Evolutionary conservation across 257 asterid genomes (phyloP).

Genomic region (Jasminum sambac): DNA sequence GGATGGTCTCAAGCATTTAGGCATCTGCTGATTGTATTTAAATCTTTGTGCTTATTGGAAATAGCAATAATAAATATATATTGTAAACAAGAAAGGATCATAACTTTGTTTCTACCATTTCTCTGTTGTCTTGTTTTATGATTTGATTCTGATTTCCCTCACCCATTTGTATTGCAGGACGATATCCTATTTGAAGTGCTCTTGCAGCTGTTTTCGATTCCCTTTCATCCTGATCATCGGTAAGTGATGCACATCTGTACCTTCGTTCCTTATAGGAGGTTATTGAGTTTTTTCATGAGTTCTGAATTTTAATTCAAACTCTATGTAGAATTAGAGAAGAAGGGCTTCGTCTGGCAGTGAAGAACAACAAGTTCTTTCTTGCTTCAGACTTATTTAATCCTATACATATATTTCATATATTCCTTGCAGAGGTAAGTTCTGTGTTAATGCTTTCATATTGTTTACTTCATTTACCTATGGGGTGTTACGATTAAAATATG

Average conservation of each 20-base stretch:
- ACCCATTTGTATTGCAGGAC: constrained; percentile 51
- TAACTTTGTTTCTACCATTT: background rate
- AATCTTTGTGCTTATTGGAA: background rate
- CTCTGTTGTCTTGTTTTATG: background rate
- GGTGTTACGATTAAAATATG: constrained; percentile 13
- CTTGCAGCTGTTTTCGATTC: constrained; percentile 58
- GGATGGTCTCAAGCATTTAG: background rate
- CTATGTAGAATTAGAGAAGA: constrained; percentile 40
- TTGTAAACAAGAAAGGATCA: background rate
- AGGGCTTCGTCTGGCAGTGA: constrained; percentile 30
- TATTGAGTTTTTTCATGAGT: constrained; percentile 17
- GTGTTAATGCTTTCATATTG: constrained; percentile 13
- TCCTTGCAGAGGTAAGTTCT: constrained; percentile 73
- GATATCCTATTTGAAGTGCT: constrained; percentile 85
- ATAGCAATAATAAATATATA: background rate
- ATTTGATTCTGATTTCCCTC: background rate
- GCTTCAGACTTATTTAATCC: constrained; percentile 72
- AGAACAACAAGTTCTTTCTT: constrained; percentile 33
- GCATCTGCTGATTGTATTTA: background rate
- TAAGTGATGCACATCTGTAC: constrained; percentile 34
- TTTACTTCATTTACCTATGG: constrained; percentile 1
- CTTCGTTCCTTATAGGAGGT: constrained; percentile 14
- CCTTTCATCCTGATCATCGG: constrained; percentile 42
- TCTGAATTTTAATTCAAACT: constrained; percentile 18
- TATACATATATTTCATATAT: constrained; percentile 66